These are phyloP conservation scores for Aspergillus uvarum DNA, from an alignment of 2,329 filamentous ascomycete species.

Conservation along the genomic window DNA sequence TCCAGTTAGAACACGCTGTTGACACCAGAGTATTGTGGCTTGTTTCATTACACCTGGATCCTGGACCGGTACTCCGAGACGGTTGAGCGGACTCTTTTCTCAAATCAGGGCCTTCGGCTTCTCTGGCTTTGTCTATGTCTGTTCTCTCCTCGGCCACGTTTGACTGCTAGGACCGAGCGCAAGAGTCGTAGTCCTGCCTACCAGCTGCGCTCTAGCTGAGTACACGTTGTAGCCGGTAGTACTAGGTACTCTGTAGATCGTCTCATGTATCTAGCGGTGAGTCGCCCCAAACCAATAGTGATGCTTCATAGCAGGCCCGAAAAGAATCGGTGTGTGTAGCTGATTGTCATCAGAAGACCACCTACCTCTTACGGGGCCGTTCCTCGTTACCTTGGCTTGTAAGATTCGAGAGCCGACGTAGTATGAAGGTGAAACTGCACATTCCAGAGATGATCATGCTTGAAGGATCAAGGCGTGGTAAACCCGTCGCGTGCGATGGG, in stretches of 20 bases:
- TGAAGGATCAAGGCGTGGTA: neutral
- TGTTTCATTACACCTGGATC: no score
- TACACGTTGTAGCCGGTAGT: neutral
- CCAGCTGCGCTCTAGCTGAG: neutral
- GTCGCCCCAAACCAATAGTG: neutral
- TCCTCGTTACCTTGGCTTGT: no score
- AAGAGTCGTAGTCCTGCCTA: neutral
- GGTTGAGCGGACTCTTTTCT: neutral
- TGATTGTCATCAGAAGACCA: neutral
- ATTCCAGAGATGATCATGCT: neutral
- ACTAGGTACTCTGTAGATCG: no score
- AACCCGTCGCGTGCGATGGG: neutral
- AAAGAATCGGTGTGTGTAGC: neutral
- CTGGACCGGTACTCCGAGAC: no score
- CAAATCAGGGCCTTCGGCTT: neutral
- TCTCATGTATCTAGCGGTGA: neutral
- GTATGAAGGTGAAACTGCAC: neutral
- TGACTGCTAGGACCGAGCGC: neutral
- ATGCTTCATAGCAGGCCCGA: neutral
- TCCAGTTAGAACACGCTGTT: no score
- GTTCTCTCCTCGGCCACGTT: neutral
- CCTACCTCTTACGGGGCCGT: neutral
- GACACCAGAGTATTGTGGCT: no score
- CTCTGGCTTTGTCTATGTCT: neutral
- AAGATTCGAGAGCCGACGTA: neutral